phyloP scores from a whole-genome alignment of 305 asterid species.

The Salvia sclarea region DNA sequence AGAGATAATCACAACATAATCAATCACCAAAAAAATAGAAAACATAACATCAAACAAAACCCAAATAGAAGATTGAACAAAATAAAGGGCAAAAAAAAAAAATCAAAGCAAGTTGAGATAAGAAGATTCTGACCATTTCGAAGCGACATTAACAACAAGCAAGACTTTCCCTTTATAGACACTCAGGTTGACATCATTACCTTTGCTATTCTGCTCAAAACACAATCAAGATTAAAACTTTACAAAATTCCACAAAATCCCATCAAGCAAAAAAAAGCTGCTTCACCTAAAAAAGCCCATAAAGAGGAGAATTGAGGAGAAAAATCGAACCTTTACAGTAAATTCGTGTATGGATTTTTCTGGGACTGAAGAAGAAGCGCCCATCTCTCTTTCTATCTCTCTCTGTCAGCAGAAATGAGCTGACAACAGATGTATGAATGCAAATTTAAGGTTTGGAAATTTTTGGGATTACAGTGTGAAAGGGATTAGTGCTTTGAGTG shows the following conservation, averaged over 20 bases:
- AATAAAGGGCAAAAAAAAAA: background rate
- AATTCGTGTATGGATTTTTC: constrained; percentile 77
- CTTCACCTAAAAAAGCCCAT: background rate
- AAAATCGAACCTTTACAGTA: constrained; percentile 65
- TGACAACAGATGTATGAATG: background rate
- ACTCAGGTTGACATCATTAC: constrained; percentile 67
- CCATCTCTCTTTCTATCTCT: constrained; percentile 48
- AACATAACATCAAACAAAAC: background rate
- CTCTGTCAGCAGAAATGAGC: background rate
- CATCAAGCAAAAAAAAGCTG: background rate
- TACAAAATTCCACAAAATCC: background rate
- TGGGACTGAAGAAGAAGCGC: constrained; percentile 60
- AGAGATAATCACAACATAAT: constrained; percentile 27
- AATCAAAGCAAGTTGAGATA: background rate
- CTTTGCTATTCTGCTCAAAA: constrained; percentile 61
- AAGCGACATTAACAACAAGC: constrained; percentile 96
- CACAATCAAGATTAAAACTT: background rate
- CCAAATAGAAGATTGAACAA: background rate
- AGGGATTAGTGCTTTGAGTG: background rate
- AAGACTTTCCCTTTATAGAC: constrained; percentile 74
- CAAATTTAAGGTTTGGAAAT: constrained; percentile 5
- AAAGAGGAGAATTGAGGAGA: background rate
- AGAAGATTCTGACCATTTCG: constrained; percentile 65
- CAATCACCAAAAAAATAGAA: constrained; percentile 2
- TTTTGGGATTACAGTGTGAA: constrained; percentile 20